Base-by-base conservation (phyloP, 306 rosid genomes). In the Quercus parvula region DNA sequence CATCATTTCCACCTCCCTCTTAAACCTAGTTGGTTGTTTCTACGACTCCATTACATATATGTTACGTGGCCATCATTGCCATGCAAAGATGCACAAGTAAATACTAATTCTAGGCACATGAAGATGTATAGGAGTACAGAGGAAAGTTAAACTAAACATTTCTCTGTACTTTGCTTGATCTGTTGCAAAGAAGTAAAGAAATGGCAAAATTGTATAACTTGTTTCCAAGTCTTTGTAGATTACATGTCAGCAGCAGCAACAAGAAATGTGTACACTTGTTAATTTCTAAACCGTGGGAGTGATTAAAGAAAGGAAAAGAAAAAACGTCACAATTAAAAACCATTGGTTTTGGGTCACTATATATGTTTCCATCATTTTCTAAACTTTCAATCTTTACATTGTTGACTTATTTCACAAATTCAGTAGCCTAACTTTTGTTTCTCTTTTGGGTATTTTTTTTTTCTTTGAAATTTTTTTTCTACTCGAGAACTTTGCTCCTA, bases 131-230 rank as follows among this genome's bases (percentile, higher is more conserved):
- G 12, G 46, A 41, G 46, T 2, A 59, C 6, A 33, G 18, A 67
- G 70, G 68, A 62, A 78, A 56, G 88, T 76, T 78, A 62, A 85
- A 73, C 75, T 25, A 55, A 41, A 73, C 2, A 46, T 0, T 25
- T 33, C 54, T n/a, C 4, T 12, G 30, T 5, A 56, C 52, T 31
- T 18, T 70, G 59, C 69, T 46, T 80, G 82, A 77, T 78, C 52
- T 55, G 28, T 75, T 35, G 56, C 44, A 62, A 31, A 82, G 86
- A 77, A 75, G 87, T 83, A 70, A 56, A n/a, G 77, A 85, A 78
- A 71, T 79, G 77, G 89, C 73, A 69, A 49, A 41, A 46, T 3
- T 76, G 25, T 67, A 70, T 12, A 55, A 78, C 33, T 68, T 49
- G 75, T 46, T 67, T n/a, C 73, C 0, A 66, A 10, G 10, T 49